Evolutionary conservation across 139 green algal genomes (phyloP).

Genomic region (Chlorella sp.): DNA sequence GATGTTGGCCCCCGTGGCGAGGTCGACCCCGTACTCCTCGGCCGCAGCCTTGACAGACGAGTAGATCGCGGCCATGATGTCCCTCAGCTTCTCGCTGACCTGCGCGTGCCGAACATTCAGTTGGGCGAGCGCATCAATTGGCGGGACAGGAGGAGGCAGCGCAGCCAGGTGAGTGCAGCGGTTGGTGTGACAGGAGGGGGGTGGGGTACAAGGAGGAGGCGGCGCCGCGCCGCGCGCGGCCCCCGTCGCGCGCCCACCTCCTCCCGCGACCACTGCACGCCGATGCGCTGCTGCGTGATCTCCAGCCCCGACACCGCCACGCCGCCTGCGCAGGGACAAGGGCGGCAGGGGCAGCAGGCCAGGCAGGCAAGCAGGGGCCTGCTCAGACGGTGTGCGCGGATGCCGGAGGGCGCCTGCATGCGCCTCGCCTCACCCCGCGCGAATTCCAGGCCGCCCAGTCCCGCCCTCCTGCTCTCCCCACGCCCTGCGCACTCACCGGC

Average conservation of each 20-base stretch:
- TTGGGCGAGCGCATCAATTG: too few species aligned
- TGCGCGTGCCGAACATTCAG: too few species aligned
- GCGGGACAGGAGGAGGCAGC: too few species aligned
- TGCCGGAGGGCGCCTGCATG: not conserved
- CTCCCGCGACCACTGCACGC: not conserved
- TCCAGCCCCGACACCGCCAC: slow-evolving; percentile 83
- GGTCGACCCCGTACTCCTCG: not conserved
- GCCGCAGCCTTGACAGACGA: not conserved
- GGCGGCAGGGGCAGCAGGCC: not conserved
- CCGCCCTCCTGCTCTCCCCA: too few species aligned
- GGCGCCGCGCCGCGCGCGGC: too few species aligned
- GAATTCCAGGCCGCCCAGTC: not conserved
- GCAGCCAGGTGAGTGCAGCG: too few species aligned
- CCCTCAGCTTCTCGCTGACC: not conserved
- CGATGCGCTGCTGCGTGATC: slow-evolving; percentile 81
- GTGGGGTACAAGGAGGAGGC: too few species aligned
- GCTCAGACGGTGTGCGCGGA: not conserved
- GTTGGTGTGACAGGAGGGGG: too few species aligned
- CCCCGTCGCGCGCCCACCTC: slow-evolving; percentile 1
- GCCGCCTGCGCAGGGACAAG: slow-evolving; percentile 39
- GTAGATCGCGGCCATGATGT: slow-evolving; percentile 23
- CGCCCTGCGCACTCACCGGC: not conserved
- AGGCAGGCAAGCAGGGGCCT: not conserved
- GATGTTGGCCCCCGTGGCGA: slow-evolving; percentile 9
- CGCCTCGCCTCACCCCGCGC: not conserved